phyloP scores from a whole-genome alignment of 2,329 filamentous ascomycete species.

The Niveomyces coronatus region DNA sequence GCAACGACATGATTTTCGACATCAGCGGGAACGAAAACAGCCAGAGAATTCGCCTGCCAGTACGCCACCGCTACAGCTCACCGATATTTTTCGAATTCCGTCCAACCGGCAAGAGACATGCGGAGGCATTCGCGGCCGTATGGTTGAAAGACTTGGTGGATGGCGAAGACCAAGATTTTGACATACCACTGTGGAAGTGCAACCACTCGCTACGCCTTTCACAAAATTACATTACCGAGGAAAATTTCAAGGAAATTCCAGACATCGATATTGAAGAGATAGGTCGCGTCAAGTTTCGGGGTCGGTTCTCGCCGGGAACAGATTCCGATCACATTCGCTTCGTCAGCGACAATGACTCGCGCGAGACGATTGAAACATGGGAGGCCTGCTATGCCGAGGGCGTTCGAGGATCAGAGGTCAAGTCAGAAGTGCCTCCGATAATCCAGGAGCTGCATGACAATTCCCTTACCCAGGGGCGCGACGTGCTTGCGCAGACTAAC shows the following conservation, averaged over 20 bases:
- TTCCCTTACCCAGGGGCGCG: slow-evolving; percentile 67
- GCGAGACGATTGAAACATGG: slow-evolving; percentile 92
- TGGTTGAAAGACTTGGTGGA: slow-evolving; percentile 85
- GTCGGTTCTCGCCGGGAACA: slow-evolving; percentile 79
- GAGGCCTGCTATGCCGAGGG: slow-evolving; percentile 86
- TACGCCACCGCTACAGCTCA: slow-evolving; percentile 82
- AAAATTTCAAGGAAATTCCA: slow-evolving; percentile 58
- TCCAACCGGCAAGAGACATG: slow-evolving; percentile 53
- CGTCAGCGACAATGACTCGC: slow-evolving; percentile 74
- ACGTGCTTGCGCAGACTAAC: slow-evolving; percentile 64
- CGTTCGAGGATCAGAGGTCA: slow-evolving; percentile 61
- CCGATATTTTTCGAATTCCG: slow-evolving; percentile 86
- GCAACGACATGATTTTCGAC: slow-evolving; percentile 39
- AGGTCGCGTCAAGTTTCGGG: slow-evolving; percentile 70
- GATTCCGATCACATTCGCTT: slow-evolving; percentile 79
- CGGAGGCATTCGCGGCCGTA: slow-evolving; percentile 66
- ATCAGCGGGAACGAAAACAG: slow-evolving; percentile 32
- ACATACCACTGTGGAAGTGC: slow-evolving; percentile 86
- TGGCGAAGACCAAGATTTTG: slow-evolving; percentile 64
- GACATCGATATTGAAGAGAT: slow-evolving; percentile 71
- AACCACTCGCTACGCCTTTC: slow-evolving; percentile 64
- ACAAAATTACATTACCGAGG: slow-evolving; percentile 84
- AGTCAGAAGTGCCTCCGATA: slow-evolving; percentile 60
- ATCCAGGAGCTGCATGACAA: slow-evolving; percentile 71
- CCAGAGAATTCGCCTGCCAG: slow-evolving; percentile 60